These are phyloP conservation scores for Tetraselmis striata DNA, from an alignment of 139 green algal species.

Conservation along the genomic window DNA sequence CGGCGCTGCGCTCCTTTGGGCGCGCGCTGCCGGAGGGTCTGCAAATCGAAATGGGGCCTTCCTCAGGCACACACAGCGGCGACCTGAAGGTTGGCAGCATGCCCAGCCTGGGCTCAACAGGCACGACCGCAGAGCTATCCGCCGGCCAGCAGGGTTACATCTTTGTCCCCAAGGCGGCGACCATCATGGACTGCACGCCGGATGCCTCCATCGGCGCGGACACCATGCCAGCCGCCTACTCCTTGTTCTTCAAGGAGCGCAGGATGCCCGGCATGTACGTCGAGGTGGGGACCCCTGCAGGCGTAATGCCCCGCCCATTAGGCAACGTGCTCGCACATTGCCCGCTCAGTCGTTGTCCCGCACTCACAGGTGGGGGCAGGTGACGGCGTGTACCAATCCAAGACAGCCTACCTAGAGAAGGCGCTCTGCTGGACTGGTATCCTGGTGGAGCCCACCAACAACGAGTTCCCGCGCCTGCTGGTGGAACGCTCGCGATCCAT, in stretches of 20 bases:
- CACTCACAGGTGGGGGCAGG: slow-evolving; percentile 1
- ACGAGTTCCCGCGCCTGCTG: neutral
- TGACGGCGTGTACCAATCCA: neutral
- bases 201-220: neutral
- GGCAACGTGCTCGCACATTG: no score
- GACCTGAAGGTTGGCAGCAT: neutral
- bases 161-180: neutral
- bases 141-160: neutral
- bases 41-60: neutral
- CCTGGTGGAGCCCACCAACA: neutral
- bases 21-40: neutral
- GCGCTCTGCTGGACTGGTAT: slow-evolving; percentile 1
- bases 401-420: neutral
- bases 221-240: neutral
- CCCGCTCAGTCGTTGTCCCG: no score
- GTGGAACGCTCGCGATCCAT: neutral
- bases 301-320: no score
- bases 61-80: neutral
- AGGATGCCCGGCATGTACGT: neutral
- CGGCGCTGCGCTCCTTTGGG: neutral
- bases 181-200: neutral
- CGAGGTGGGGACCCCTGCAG: neutral
- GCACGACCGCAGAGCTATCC: neutral
- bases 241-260: neutral
- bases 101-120: neutral